Base-by-base conservation (phyloP, 192 early-diverging fungal species). In the Backusella tarrabulga region DNA sequence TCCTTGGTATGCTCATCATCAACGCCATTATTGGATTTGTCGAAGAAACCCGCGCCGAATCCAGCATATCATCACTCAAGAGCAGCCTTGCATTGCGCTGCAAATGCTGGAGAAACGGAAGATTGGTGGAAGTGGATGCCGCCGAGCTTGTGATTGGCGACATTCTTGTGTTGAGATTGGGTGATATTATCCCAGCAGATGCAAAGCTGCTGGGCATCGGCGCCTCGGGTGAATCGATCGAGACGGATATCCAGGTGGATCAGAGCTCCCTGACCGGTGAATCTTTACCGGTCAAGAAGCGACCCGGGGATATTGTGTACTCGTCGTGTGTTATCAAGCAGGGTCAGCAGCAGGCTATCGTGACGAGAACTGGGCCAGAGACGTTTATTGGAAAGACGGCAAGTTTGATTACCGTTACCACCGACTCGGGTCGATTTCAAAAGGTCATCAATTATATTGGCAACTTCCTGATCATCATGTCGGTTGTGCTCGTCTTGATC, bases 121-220 rank as follows among this genome's bases (percentile, higher is more conserved):
- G 80, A 15, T 74, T 89, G 17, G 60, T 76, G 38, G 87, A 91
- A 41, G 76, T 91, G 29, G 84, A 89, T 34, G 83, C 87, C 1
- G 67, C 77, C 4, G 80, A 80, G 21, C 72, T 94, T 38, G 93
- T 94, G 2, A 89, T 92, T 54, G 93, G 93, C 9, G 93, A 94
- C 71, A 77, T 94, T 26, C 87, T 94, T 73, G 87, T 89, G 9
- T 77, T 94, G 15, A 87, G 92, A 72, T 77, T 93, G 35, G 93
- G 93, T 36, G 93, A 94, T 82, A 93, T 94, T 80, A 82, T 94
- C 54, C 93, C 93, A 34, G 93, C 93, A 1, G 93, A 94, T 76
- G 86, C 82, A 29, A 83, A 87, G 4, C 42, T 91, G 36, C 75
- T 90, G 66, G 88, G 87, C 0, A 79, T 90, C 23, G 81, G 79